Evolutionary conservation across 2,329 filamentous ascomycete species (phyloP), one percentile per base, ranked within the genome.

Genomic region (Albophoma yamanashiensis): DNA sequence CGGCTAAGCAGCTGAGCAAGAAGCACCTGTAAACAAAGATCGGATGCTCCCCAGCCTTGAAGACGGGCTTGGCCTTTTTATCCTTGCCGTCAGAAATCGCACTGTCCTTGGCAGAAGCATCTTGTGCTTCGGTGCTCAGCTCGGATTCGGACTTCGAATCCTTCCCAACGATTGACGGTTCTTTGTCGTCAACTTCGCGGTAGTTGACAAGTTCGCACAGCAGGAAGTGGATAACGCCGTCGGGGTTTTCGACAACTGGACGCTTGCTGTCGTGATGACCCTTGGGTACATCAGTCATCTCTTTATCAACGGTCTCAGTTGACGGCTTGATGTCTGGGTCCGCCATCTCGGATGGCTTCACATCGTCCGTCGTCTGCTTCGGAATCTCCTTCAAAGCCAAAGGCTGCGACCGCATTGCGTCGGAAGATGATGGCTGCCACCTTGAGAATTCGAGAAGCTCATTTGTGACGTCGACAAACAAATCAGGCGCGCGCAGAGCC

Each of bases 11-110:
- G 70, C 94, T 92, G 39, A 99, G 82, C 58, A 99, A 78, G 77
- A 97, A 97, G 76, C 93, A 97, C 56, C 94, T 86, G 70, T 97
- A 99, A 58, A 97, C 88, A 75, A 96, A 99, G 62, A 96, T 97
- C 0, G 92, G 91, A 71, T 99, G 92, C 40, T 97, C 89, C 57
- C 96, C 92, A 1, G 90, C 80, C 74, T 96, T 97, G 80, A 97
- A 97, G 0, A 84, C 77, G 0, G 83, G 78, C 75, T 95, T 96
- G 14, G 85, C 75, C 70, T 91, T 90, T 72, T 89, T 86, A 59
- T 82, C 77, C 67, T 81, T 82, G 38, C 69, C 71, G n/a, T 82
- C 80, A 3, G 65, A 60, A 1, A 63, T 61, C 39, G 58, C 50
- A 6, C 62, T 60, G 14, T 70, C 70, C 45, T 72, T 72, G 4